Base-by-base conservation (phyloP, 139 green algal species). In the Spirogloea muscicola region DNA sequence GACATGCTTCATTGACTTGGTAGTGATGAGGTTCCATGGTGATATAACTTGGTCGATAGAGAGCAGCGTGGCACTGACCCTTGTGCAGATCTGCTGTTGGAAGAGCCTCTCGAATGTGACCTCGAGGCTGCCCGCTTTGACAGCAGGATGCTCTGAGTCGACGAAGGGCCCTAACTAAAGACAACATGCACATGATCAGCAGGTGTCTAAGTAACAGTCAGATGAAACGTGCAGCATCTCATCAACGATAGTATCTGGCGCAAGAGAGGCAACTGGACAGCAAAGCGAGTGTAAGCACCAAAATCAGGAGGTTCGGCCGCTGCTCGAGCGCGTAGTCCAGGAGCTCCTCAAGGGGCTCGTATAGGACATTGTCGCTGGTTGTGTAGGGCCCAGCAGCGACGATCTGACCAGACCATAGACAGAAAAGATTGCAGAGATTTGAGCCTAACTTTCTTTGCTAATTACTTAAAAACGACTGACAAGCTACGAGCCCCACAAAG, bases 131-230 rank as follows among this genome's bases (percentile, higher is more conserved):
- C 91, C 93, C 0, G 57, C 29, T n/a, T 59, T 42, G 0, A 98
- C 57, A 0, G 58, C 2, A 1, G 89, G 83, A 72, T 96, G 89
- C 62, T 95, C 86, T 2, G 46, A 81, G 80, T 98, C 93, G 46
- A 98, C 87, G 81, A 97, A 98, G 1, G 94, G 94, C 0, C 94
- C 42, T 41, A 96, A 81, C 72, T 78, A 31, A 10, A 21, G 16
- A 42, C 13, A 65, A 57, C 57, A 65, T 10, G 16, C 16, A 65
- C 10, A 16, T 41, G 13, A 65, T 10, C 10, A 16, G 10, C 29
- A 21, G n/a, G 46, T 55, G 16, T 10, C 10, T 31, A 13, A 65
- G 16, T 41, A n/a, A 16, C 10, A 57, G 16, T 65, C 16, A n/a
- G n/a, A 55, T 55, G n/a, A 21, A n/a, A n/a, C n/a, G n/a, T n/a